Evolutionary conservation across 179 eudicot species (phyloP).

Genomic region (Silene vulgaris): DNA sequence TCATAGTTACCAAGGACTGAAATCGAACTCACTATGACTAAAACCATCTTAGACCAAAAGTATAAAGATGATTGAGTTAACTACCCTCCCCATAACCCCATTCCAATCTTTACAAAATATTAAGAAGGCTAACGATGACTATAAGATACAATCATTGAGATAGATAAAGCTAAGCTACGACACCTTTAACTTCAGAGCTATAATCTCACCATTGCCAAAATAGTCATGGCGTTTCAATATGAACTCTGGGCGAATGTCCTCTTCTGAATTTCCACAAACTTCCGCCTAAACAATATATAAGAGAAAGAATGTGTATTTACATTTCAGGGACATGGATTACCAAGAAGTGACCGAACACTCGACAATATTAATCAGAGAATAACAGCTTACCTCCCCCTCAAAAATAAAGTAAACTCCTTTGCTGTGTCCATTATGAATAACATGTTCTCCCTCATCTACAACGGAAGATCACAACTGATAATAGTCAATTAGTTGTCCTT

Average conservation of each 20-base stretch:
- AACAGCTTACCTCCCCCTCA: slow-evolving; percentile 72
- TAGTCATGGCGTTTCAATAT: slow-evolving; percentile 66
- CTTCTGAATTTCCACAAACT: slow-evolving; percentile 59
- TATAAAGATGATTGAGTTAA: neutral
- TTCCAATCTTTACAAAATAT: neutral
- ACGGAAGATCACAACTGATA: neutral
- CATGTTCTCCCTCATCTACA: slow-evolving; percentile 63
- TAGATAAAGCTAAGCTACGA: neutral
- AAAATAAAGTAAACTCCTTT: slow-evolving; percentile 78
- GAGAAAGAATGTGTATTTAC: neutral
- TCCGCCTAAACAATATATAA: slow-evolving; percentile 53
- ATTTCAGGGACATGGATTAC: neutral
- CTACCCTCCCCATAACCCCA: no score
- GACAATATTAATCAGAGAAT: slow-evolving; percentile 1
- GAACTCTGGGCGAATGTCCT: slow-evolving; percentile 59
- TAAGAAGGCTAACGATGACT: slow-evolving; percentile 1
- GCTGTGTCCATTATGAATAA: slow-evolving; percentile 61
- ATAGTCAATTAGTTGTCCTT: slow-evolving; percentile 8
- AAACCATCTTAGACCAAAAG: slow-evolving; percentile 1
- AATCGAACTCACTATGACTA: neutral
- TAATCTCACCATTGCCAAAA: slow-evolving; percentile 67
- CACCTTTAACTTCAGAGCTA: neutral
- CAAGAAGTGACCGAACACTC: neutral
- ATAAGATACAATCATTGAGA: neutral
- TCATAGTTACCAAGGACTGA: neutral